These are phyloP conservation scores for Diaporthe longicolla DNA, from an alignment of 2,329 filamentous ascomycete species.

Conservation along the genomic window DNA sequence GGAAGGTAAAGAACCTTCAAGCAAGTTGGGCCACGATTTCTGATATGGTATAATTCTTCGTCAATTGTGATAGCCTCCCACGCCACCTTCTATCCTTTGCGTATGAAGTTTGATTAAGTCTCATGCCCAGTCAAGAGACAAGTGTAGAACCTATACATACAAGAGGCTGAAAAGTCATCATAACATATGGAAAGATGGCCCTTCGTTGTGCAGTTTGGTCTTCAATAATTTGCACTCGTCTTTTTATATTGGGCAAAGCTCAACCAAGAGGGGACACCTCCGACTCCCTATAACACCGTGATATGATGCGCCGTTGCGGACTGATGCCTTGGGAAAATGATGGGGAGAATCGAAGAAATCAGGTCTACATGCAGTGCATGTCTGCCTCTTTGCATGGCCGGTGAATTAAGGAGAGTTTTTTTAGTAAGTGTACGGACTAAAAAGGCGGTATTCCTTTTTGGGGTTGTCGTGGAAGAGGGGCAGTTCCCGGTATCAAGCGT, in stretches of 20 bases:
- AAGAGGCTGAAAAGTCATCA: constrained; percentile 32
- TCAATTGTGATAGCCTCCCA: constrained; percentile 4
- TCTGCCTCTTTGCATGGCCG: constrained; percentile 18
- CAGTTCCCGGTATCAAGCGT: constrained; percentile 24
- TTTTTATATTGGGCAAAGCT: constrained; percentile 28
- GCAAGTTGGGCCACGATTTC: neutral
- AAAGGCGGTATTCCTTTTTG: neutral
- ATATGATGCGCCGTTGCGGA: constrained; percentile 34
- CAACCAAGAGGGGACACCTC: constrained; percentile 14
- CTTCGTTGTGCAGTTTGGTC: constrained; percentile 28
- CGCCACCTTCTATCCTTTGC: constrained; percentile 30
- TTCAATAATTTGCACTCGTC: constrained; percentile 26
- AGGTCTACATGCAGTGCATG: constrained; percentile 24
- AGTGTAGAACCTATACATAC: constrained; percentile 37
- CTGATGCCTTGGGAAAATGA: constrained; percentile 31
- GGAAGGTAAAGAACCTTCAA: neutral
- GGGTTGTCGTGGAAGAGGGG: constrained; percentile 1
- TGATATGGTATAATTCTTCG: neutral
- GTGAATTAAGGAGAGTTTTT: constrained; percentile 38
- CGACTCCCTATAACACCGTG: constrained; percentile 40
- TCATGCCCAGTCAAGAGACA: constrained; percentile 29
- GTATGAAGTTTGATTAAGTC: constrained; percentile 19
- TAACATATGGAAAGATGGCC: constrained; percentile 31
- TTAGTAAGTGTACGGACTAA: constrained; percentile 34
- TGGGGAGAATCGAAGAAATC: constrained; percentile 35